These are phyloP conservation scores for Leccinum arenicola DNA, from an alignment of 768 basidiomycete species.

Conservation along the genomic window DNA sequence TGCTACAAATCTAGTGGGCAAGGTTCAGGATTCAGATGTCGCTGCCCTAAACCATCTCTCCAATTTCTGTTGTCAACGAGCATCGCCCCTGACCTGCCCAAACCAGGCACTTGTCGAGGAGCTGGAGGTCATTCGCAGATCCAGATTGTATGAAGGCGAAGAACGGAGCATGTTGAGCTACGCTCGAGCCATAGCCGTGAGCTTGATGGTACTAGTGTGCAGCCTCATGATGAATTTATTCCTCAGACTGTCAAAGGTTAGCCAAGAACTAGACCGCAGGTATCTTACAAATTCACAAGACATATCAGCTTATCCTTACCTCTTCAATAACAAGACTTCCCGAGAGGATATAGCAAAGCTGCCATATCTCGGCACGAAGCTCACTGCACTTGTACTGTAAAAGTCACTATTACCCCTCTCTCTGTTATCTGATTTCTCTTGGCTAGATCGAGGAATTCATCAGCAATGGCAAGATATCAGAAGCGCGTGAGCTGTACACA, in stretches of 20 bases:
- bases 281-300: not conserved
- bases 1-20: slow-evolving; percentile 22
- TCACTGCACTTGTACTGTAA: slow-evolving; percentile 44
- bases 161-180: slow-evolving; percentile 69
- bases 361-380: slow-evolving; percentile 51
- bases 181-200: slow-evolving; percentile 65
- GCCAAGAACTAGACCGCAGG: not conserved
- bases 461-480: slow-evolving; percentile 50
- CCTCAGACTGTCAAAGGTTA: slow-evolving; percentile 48
- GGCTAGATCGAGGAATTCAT: slow-evolving; percentile 63
- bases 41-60: slow-evolving; percentile 28
- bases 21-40: slow-evolving; percentile 13
- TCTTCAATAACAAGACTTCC: slow-evolving; percentile 38
- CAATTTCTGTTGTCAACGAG: slow-evolving; percentile 57
- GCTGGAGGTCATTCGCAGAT: slow-evolving; percentile 54
- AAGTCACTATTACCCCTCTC: not conserved
- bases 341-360: slow-evolving; percentile 40
- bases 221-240: not conserved
- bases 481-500: slow-evolving; percentile 42
- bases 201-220: slow-evolving; percentile 20
- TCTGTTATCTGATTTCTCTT: not conserved
- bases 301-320: slow-evolving; percentile 45
- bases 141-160: slow-evolving; percentile 65
- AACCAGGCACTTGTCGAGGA: slow-evolving; percentile 65
- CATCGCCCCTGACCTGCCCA: slow-evolving; percentile 63